These are phyloP conservation scores for Colletotrichum chrysophilum DNA, from an alignment of 2,329 filamentous ascomycete species.

Conservation along the genomic window DNA sequence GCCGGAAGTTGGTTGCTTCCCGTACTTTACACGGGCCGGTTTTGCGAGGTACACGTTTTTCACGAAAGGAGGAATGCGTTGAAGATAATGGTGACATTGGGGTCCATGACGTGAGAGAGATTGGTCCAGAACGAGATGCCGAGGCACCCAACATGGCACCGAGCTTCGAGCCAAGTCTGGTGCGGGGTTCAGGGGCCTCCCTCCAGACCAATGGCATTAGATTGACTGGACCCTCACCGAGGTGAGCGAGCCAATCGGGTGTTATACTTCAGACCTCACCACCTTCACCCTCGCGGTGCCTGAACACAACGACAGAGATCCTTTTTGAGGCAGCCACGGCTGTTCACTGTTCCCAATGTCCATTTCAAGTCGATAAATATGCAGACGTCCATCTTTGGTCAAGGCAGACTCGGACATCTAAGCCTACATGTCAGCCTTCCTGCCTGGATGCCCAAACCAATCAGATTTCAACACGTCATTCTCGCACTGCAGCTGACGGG, in stretches of 20 bases:
- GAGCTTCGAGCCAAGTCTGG: not conserved
- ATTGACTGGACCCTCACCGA: not conserved
- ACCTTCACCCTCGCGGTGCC: not conserved
- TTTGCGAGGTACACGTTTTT: not conserved
- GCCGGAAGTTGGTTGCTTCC: not conserved
- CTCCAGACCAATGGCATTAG: not conserved
- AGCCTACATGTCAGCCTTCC: not conserved
- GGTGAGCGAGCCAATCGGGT: conserved; percentile 9
- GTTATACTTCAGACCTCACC: conserved; percentile 8
- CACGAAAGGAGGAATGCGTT: not conserved
- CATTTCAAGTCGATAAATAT: not conserved
- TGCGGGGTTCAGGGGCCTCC: not conserved
- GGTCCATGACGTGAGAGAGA: not conserved
- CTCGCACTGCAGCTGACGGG: not conserved
- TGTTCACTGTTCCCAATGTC: not conserved
- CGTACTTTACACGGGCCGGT: not conserved
- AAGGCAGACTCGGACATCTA: not conserved
- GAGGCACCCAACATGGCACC: not conserved
- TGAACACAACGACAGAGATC: not conserved
- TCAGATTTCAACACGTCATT: conserved; percentile 11
- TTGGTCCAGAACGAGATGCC: not conserved
- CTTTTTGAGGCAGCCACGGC: not conserved
- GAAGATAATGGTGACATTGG: not conserved
- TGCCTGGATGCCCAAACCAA: not conserved
- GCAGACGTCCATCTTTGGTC: not conserved